These are phyloP conservation scores for Didymella arachidicola DNA, from an alignment of 2,329 filamentous ascomycete genomes.

Conservation along the genomic window DNA sequence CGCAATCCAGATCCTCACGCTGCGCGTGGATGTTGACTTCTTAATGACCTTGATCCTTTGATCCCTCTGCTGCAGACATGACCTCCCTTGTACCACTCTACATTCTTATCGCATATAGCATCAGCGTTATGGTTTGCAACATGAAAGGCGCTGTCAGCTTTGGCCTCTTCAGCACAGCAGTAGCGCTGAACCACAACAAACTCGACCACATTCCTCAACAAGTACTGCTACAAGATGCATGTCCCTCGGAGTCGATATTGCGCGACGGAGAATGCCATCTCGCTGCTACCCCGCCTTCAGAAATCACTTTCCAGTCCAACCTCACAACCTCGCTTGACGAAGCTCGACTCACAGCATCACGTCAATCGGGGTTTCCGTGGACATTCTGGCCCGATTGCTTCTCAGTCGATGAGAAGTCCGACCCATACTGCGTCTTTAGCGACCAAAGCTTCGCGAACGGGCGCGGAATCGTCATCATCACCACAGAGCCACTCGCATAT, in stretches of 20 bases:
- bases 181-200: conserved; percentile 34
- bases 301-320: conserved; percentile 31
- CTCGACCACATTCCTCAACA: conserved; percentile 31
- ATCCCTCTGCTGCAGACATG: conserved; percentile 11
- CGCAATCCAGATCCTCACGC: conserved; percentile 3
- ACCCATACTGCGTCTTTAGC: conserved; percentile 44
- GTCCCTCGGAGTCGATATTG: conserved; percentile 35
- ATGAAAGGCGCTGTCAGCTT: conserved; percentile 36
- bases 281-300: conserved; percentile 12
- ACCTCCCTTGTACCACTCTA: conserved; percentile 19
- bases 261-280: conserved; percentile 38
- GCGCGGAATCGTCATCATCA: conserved; percentile 44
- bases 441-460: conserved; percentile 41
- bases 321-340: conserved; percentile 35
- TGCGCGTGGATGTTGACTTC: background rate
- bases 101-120: conserved; percentile 17
- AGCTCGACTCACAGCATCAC: conserved; percentile 30
- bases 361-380: conserved; percentile 40
- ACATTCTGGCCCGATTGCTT: conserved; percentile 47
- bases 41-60: background rate
- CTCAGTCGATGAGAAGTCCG: conserved; percentile 33
- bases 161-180: conserved; percentile 32
- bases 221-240: conserved; percentile 33
- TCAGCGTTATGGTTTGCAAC: conserved; percentile 17
- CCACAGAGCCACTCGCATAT: conserved; percentile 37